Conservation (phyloP, 805 yeast species). For the Sugiyamaella americana region DNA sequence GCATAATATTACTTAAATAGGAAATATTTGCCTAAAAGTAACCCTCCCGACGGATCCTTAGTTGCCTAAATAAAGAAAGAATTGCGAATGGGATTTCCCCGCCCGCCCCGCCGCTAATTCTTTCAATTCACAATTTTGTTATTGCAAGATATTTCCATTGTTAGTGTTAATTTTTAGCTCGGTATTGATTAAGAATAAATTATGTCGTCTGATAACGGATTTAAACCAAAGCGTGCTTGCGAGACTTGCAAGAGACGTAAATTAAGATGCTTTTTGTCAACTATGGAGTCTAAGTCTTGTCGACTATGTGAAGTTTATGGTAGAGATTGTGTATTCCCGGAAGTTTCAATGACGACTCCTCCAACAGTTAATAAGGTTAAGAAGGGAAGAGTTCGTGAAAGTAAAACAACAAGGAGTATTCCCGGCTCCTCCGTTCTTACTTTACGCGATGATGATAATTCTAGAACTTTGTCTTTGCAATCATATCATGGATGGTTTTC, state of each 20-base stretch:
- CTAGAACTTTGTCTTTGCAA: too few species aligned
- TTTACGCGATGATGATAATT: not conserved
- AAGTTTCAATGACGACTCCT: not conserved
- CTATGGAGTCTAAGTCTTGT: conserved; percentile 6
- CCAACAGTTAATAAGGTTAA: not conserved
- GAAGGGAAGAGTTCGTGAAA: not conserved
- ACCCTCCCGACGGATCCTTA: too few species aligned
- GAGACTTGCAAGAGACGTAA: conserved; percentile 12
- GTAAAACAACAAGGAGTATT: not conserved
- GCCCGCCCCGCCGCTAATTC: too few species aligned
- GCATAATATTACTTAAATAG: too few species aligned
- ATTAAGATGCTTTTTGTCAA: conserved; percentile 11
- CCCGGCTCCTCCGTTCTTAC: not conserved
- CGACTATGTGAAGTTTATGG: conserved; percentile 11
- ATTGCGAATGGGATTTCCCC: too few species aligned
- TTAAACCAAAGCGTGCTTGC: conserved; percentile 15
- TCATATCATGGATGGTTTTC: not conserved
- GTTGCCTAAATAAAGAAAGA: too few species aligned
- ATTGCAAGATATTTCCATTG: too few species aligned
- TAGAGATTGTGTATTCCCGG: conserved; percentile 12
- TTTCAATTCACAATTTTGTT: too few species aligned
- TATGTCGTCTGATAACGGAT: conserved; percentile 2
- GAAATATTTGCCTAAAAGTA: too few species aligned
- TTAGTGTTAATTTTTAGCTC: too few species aligned
- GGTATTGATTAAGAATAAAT: too few species aligned